phyloP scores from a whole-genome alignment of 169 alveolate genomes.

The Plasmodium relictum region DNA sequence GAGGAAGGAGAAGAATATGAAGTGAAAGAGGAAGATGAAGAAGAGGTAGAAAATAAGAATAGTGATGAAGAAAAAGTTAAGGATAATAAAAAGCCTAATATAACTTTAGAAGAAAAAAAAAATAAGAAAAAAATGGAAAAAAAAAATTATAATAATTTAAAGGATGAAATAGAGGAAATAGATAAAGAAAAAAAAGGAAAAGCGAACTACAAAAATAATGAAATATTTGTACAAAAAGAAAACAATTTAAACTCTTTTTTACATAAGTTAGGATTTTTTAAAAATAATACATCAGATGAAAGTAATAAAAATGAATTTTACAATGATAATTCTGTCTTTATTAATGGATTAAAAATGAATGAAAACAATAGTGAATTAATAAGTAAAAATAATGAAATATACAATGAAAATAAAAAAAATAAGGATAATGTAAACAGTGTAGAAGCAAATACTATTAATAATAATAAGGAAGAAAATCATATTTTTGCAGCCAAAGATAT shows the following conservation, averaged over 20 bases:
- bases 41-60: neutral
- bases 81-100: neutral
- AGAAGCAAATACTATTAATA: neutral
- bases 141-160: neutral
- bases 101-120: neutral
- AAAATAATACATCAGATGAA: neutral
- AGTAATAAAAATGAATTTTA: neutral
- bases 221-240: constrained; percentile 17
- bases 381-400: neutral
- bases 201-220: neutral
- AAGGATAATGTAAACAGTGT: neutral
- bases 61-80: neutral
- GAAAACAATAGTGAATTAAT: neutral
- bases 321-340: neutral
- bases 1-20: neutral
- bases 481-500: neutral
- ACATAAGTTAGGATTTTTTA: constrained; percentile 62
- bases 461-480: neutral
- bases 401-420: neutral
- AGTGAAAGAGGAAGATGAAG: neutral
- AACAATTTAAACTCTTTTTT: constrained; percentile 54
- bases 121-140: neutral
- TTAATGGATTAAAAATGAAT: neutral
- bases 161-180: neutral
- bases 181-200: neutral